Percentiles rank a stretch among this genome's conserved stretches.
These are phyloP conservation scores for Austroboletus eburneus DNA, from an alignment of 768 basidiomycete genomes.

Conservation along the genomic window DNA sequence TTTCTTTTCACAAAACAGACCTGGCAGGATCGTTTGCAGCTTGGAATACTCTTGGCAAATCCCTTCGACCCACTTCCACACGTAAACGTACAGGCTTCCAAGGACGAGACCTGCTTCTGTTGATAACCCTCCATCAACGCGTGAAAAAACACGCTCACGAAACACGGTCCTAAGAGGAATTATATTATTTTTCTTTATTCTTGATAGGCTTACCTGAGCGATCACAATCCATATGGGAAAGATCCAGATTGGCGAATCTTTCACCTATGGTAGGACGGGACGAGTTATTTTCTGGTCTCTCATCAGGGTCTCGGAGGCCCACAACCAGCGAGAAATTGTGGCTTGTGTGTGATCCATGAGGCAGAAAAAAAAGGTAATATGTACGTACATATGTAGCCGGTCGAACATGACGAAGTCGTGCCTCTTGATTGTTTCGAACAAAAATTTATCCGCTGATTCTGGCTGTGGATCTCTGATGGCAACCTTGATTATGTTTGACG, in stretches of 20 bases:
- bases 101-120: neutral
- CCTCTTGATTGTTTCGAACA: no score
- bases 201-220: neutral
- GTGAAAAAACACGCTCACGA: slow-evolving; percentile 1
- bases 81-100: neutral
- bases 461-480: no score
- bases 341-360: no score
- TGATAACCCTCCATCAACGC: neutral
- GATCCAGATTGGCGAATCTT: neutral
- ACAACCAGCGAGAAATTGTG: no score
- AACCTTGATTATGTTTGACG: neutral
- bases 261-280: neutral
- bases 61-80: no score
- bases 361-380: neutral
- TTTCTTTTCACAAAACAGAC: no score
- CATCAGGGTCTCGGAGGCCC: neutral
- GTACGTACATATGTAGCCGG: neutral
- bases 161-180: no score
- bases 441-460: no score
- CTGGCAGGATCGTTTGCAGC: no score
- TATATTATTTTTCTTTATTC: no score
- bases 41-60: no score
- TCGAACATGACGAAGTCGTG: neutral
- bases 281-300: neutral
- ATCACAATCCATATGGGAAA: neutral